A percentile compares a stretch with the other conserved stretches of the same genome.
Evolutionary conservation across 106 monocot genomes (phyloP).

Genomic region (Allium fistulosum): DNA sequence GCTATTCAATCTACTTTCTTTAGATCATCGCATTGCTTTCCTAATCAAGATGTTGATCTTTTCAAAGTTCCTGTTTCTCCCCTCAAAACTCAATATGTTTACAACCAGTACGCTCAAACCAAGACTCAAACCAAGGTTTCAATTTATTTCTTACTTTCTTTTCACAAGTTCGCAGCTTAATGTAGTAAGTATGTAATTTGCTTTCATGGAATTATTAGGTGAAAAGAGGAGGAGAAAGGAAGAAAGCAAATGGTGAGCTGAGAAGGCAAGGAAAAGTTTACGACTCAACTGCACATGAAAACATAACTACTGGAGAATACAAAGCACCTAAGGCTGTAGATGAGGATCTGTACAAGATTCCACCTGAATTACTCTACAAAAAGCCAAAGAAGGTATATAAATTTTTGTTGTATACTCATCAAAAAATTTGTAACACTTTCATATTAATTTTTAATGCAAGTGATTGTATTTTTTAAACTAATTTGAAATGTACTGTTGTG

Average conservation of each 20-base stretch:
- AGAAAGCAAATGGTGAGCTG: constrained; percentile 4
- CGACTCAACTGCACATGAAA: background rate
- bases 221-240: background rate
- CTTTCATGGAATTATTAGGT: background rate
- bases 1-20: constrained; percentile 23
- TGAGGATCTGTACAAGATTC: constrained; percentile 42
- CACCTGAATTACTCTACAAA: constrained; percentile 26
- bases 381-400: constrained; percentile 27
- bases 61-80: constrained; percentile 13
- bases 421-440: too few species aligned
- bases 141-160: background rate
- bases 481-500: too few species aligned
- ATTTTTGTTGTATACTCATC: background rate
- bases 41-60: constrained; percentile 9
- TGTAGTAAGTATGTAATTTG: background rate
- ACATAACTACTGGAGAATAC: background rate
- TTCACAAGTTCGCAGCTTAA: background rate
- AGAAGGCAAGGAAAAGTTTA: constrained; percentile 21
- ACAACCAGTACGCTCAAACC: background rate
- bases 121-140: background rate
- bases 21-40: background rate
- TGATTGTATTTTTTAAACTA: too few species aligned
- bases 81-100: background rate
- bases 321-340: constrained; percentile 25
- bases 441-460: too few species aligned